Evolutionary conservation across 352 stramenopile genomes (phyloP), one percentile per base, ranked within the genome.

Genomic region (Aphanomyces euteiches): DNA sequence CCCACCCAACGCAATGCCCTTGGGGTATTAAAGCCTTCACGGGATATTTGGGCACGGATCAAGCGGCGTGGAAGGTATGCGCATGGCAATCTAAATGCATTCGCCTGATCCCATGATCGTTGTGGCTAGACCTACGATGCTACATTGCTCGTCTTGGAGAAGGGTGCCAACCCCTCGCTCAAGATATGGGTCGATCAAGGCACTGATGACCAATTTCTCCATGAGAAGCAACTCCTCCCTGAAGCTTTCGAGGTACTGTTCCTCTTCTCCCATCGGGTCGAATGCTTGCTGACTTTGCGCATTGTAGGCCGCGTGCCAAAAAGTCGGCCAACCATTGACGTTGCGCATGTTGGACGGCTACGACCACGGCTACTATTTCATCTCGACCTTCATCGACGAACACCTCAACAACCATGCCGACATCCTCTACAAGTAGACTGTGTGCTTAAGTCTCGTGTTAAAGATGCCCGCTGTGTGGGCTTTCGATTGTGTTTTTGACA

Each of bases 21-120:
- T 99, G 97, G 97, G 97, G 97, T 36, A 84, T 98, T 41, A 99
- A 99, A 79, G 97, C 96, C 5, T 99, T 99, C 77, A 94, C 88
- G 56, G 92, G 90, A 47, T 99, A 99, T 81, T 82, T 99, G 13
- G 96, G 96, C 17, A 82, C 82, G 7, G 92, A 98, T 65, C 84
- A 94, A 72, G 79, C 93, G 68, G 72, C 78, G 3, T 95, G 87
- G 87, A 90, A 91, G 79, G 78, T 84, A 66, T 10, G 65, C 47
- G 36, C 17, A 50, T 65, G 7, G 5, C 8, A 7, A 15, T 1
- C 39, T 39, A 7, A 39, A 50, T 43, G 8, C 1, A 45, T 4
- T 43, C 43, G n/a, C 3, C 5, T 69, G 10, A 64, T 56, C 6
- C 19, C 8, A 36, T 68, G 15, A 19, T n/a, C 39, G 48, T n/a